phyloP scores from a whole-genome alignment of 805 yeast species.

The Diddensiella santjacobensis region DNA sequence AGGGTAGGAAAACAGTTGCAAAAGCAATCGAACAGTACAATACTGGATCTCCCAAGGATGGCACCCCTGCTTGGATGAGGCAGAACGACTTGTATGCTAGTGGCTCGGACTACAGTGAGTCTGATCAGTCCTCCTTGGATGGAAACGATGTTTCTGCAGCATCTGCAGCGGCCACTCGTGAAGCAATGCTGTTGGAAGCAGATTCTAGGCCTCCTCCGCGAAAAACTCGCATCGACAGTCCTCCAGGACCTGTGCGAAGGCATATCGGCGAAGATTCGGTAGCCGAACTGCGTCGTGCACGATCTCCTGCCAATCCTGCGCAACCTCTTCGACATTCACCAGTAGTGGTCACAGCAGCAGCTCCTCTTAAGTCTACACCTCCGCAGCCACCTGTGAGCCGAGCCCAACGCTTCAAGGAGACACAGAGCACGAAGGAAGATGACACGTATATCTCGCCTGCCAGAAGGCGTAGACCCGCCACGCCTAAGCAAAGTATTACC shows the following conservation, averaged over 20 bases:
- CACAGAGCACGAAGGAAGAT: constrained; percentile 16
- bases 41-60: constrained; percentile 23
- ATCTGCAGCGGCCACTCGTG: constrained; percentile 8
- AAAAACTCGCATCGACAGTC: not conserved
- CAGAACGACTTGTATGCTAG: constrained; percentile 47
- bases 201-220: constrained; percentile 9
- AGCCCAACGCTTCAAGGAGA: constrained; percentile 24
- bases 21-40: constrained; percentile 61
- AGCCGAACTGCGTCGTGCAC: not conserved
- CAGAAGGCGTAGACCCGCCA: constrained; percentile 16
- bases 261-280: not conserved
- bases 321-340: not conserved
- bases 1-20: constrained; percentile 57
- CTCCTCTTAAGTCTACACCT: constrained; percentile 16
- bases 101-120: not conserved
- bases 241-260: not conserved
- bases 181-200: constrained; percentile 14
- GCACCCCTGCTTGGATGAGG: constrained; percentile 72
- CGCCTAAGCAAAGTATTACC: constrained; percentile 18
- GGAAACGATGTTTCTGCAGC: not conserved
- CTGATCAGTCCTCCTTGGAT: not conserved
- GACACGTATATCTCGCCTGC: constrained; percentile 18
- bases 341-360: not conserved
- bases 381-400: constrained; percentile 20
- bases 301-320: not conserved